A percentile compares a stretch with the other conserved stretches of the same genome.
Conservation (phyloP, 2,329 filamentous ascomycete species). For the Neofusicoccum laricinum region DNA sequence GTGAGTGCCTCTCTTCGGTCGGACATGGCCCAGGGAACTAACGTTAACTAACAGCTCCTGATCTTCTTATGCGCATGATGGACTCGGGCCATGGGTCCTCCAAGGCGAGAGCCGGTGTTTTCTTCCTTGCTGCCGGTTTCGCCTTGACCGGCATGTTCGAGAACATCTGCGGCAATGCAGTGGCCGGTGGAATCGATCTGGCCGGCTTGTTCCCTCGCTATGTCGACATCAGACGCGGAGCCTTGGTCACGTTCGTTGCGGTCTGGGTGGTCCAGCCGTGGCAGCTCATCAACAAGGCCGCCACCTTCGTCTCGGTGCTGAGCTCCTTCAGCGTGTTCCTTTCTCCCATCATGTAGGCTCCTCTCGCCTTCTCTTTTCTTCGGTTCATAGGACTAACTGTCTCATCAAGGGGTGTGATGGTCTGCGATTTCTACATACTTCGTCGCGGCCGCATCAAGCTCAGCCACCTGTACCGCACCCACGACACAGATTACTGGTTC, state of each 20-base stretch:
- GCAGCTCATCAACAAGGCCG: slow-evolving; percentile 37
- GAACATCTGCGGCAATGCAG: slow-evolving; percentile 36
- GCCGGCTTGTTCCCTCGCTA: slow-evolving; percentile 34
- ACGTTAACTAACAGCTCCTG: slow-evolving; percentile 24
- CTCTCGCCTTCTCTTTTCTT: neutral
- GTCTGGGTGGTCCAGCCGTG: slow-evolving; percentile 37
- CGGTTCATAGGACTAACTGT: neutral
- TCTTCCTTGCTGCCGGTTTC: slow-evolving; percentile 36
- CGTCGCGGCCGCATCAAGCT: slow-evolving; percentile 34
- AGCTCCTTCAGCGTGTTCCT: slow-evolving; percentile 44
- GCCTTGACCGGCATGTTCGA: slow-evolving; percentile 41
- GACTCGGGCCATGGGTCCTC: slow-evolving; percentile 41
- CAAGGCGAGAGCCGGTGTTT: slow-evolving; percentile 34
- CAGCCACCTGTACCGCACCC: slow-evolving; percentile 35
- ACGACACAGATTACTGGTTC: slow-evolving; percentile 43
- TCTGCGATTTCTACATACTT: slow-evolving; percentile 38
- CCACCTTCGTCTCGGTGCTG: slow-evolving; percentile 37
- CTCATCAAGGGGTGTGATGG: slow-evolving; percentile 30
- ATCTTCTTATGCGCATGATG: slow-evolving; percentile 47
- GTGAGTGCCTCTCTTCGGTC: slow-evolving; percentile 15
- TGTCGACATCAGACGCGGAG: slow-evolving; percentile 34
- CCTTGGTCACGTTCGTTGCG: slow-evolving; percentile 35
- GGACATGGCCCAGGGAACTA: neutral
- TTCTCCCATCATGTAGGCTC: slow-evolving; percentile 29
- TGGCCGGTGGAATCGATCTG: slow-evolving; percentile 36